Conservation (phyloP, 1,284 basidiomycete species). For the Heterobasidion parviporum region DNA sequence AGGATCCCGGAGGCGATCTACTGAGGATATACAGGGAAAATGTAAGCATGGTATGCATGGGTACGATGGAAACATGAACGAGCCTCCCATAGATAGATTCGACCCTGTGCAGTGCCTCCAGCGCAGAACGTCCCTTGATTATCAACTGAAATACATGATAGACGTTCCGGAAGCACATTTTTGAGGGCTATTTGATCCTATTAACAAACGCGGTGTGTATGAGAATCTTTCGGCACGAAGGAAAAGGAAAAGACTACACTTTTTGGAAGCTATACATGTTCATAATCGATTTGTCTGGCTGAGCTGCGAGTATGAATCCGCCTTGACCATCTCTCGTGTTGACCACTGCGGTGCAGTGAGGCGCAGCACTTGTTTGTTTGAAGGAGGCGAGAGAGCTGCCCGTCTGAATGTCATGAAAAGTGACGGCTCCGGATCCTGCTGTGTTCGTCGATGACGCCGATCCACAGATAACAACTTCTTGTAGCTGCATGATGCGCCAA, state of each 20-base stretch:
- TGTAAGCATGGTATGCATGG: not conserved
- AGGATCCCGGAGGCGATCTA: conserved; percentile 87
- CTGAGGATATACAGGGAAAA: conserved; percentile 14
- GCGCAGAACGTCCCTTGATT: conserved; percentile 72
- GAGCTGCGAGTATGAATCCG: conserved; percentile 68
- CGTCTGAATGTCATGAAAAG: conserved; percentile 67
- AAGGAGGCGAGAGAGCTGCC: conserved; percentile 62
- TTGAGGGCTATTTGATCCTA: conserved; percentile 86
- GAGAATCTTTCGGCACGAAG: conserved; percentile 1
- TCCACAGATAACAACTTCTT: conserved; percentile 60
- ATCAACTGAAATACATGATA: conserved; percentile 75
- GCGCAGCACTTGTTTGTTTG: conserved; percentile 60
- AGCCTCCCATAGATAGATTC: conserved; percentile 94
- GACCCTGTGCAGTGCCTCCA: conserved; percentile 81
- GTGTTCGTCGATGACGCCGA: conserved; percentile 38
- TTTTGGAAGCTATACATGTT: conserved; percentile 83
- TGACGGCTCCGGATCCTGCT: conserved; percentile 51
- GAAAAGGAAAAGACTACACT: conserved; percentile 26
- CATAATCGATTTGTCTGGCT: conserved; percentile 73
- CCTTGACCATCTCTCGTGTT: conserved; percentile 60
- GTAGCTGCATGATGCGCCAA: conserved; percentile 43
- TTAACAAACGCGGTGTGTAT: conserved; percentile 2
- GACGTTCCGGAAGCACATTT: conserved; percentile 84
- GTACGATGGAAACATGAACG: conserved; percentile 18
- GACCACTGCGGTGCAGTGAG: conserved; percentile 53